Evolutionary conservation across 768 basidiomycete species (phyloP), one percentile per base, ranked within the genome.

Genomic region (Dendrothele bispora): DNA sequence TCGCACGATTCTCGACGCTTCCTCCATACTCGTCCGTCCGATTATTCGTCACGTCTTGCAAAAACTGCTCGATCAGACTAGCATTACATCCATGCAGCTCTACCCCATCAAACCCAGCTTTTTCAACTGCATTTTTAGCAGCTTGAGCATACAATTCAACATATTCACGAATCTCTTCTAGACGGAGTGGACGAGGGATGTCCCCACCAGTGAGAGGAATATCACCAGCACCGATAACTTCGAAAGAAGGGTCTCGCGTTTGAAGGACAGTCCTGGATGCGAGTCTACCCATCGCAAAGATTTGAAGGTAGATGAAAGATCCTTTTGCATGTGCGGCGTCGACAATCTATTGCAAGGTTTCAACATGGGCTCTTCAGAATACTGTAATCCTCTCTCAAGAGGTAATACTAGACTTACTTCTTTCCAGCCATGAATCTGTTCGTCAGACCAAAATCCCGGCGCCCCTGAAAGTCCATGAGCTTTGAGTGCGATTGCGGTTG

Each of bases 101-200:
- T 5, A 79, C 66, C 14, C 80, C 82, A 49, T 82, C 81, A 48
- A 82, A 82, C 5, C 77, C 81, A 28, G 80, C 77, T 28, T 29
- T 55, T 30, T 64, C 55, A 27, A 78, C 57, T 25, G 74, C 70
- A 36, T 69, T 66, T 18, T 58, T 56, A 11, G 79, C 74, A 0
- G 72, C 76, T 10, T 64, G 60, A 22, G 62, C 70, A 53, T 73
- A 79, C n/a, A 66, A 57, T 15, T 52, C 37, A 30, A 70, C 58
- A 37, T 68, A 65, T 30, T 71, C 69, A 36, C 55, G 54, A 46
- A 78, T 73, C 21, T 72, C 76, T 1, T 61, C 62, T 7, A 47
- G 60, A 3, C 64, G 68, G 26, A 78, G 54, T 1, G 72, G 59
- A 11, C 61, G 60, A 18, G 67, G 66, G 7, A 53, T 24, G 6